Evolutionary conservation across 257 asterid species (phyloP).

Genomic region (Cordia subcordata): DNA sequence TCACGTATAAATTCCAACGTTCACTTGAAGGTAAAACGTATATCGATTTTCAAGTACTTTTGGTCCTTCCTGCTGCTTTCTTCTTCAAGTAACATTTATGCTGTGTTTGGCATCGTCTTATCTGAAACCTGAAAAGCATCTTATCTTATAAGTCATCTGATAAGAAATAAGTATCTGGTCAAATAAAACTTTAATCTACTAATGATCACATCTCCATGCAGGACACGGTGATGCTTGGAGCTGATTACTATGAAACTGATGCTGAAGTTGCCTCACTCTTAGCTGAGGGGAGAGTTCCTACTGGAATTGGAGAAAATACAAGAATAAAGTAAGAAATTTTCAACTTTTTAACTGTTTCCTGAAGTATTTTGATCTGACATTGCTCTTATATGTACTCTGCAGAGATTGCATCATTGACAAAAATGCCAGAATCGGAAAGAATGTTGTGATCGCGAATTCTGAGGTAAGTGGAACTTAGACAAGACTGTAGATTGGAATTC

Average conservation of each 20-base stretch:
- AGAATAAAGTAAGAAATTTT: conserved; percentile 76
- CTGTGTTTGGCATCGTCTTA: conserved; percentile 3
- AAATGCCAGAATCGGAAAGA: conserved; percentile 87
- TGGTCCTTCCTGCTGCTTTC: too few relatives aligned
- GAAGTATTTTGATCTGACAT: background rate
- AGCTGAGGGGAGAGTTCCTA: conserved; percentile 80
- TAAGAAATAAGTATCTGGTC: too few relatives aligned
- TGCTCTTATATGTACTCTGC: too few relatives aligned
- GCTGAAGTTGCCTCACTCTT: conserved; percentile 57
- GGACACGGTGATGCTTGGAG: conserved; percentile 98
- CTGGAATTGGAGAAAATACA: conserved; percentile 92
- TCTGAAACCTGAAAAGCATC: too few relatives aligned
- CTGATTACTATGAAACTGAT: conserved; percentile 88
- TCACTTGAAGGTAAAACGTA: conserved; percentile 57
- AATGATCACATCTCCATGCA: conserved; percentile 21
- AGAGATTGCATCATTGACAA: conserved; percentile 94
- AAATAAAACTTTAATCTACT: background rate
- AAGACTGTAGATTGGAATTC: too few relatives aligned
- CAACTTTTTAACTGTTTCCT: background rate
- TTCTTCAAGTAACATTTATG: too few relatives aligned
- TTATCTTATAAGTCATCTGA: too few relatives aligned
- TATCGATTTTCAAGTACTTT: background rate
- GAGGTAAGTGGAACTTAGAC: too few relatives aligned
- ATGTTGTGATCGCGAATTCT: conserved; percentile 73
- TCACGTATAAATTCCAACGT: conserved; percentile 80